Evolutionary conservation across 176 grass and related monocot species (phyloP), one percentile per base, ranked within the genome.

Genomic region (Tuctoria greenei): DNA sequence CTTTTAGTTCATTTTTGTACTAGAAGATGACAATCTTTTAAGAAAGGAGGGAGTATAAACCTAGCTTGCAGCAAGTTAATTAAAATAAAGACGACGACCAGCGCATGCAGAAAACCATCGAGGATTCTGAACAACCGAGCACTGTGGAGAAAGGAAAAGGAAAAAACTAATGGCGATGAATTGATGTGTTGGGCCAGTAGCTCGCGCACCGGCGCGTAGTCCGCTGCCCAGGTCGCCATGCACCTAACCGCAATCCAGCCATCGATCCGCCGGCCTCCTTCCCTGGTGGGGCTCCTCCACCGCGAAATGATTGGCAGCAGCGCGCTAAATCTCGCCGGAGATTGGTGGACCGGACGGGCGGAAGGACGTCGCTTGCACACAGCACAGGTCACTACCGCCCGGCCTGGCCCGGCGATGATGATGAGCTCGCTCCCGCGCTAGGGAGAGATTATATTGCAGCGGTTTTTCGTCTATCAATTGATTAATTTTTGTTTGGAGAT

Each of bases 271-370:
- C 54, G 40, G 40, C 13, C 13, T 31, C 16, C 7, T 39, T 37
- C 13, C 1, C 24, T 15, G 14, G 62, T 60, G 64, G 81, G 61
- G 64, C 23, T 36, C 64, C 11, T 15, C 31, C 7, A 44, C 54
- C 46, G 7, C 51, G 2, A 9, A 73, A 85, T 79, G 74, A 79
- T 72, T 77, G 65, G 57, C 17, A 47, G 47, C 17, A n/a, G 75
- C 71, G 7, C 18, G 71, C 63, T 64, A 36, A 84, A 77, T 64
- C 45, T 24, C 36, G 43, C 3, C 1, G 4, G 15, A 5, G 61
- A 69, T 83, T 69, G 20, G 7, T 77, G 63, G 10, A 7, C 6
- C 23, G 41, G 34, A 7, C 6, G 31, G 41, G 34, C 27, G 17
- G 31, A 31, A 1, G 52, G 18, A 24, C 15, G 37, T 58, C 55